Base-by-base conservation (phyloP, 495 filamentous ascomycete genomes). In the Cryomyces minteri region DNA sequence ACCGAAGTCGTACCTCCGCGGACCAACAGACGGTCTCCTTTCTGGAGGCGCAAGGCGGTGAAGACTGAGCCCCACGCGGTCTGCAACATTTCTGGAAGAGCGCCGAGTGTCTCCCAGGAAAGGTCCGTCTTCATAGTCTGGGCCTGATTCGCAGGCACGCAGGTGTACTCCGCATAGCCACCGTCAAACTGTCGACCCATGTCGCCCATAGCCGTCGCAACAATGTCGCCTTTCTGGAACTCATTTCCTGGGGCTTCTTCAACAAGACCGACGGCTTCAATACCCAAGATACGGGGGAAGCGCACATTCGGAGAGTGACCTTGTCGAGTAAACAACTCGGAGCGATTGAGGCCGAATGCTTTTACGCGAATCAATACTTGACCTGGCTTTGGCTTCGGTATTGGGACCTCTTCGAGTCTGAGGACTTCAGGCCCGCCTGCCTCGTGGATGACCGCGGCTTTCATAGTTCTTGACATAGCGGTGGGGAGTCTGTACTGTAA, bases 101-200 rank as follows among this genome's bases (percentile, higher is more conserved):
- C 68, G 10, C 69, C 72, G 0, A 74, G 45, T 2, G 60, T 52
- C 40, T 60, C 62, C 64, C 71, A 71, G 6, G 49, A 46, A 12
- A 69, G 34, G 12, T 48, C 48, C 25, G 58, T 59, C 36, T 62
- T 51, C 6, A 73, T 41, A 14, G 54, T 53, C 49, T 67, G 65
- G 14, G 68, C 59, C 46, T 73, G 66, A 6, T 46, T 54, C 9
- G 54, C 62, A 0, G 67, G 61, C 1, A 68, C 66, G 43, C 58
- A 62, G 5, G 64, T 68, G 43, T 70, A 74, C 53, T 75, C 70
- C 1, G 72, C 72, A 51, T 73, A 76, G 0, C 66, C 67, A n/a
- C 71, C 71, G 51, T 71, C 64, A 41, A 71, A 69, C 12, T 54
- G 43, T 8, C 71, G 42, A 0, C 68, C 69, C 56, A 76, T 61